Evolutionary conservation across 2,329 filamentous ascomycete species (phyloP).

Genomic region (Fusarium sp.): DNA sequence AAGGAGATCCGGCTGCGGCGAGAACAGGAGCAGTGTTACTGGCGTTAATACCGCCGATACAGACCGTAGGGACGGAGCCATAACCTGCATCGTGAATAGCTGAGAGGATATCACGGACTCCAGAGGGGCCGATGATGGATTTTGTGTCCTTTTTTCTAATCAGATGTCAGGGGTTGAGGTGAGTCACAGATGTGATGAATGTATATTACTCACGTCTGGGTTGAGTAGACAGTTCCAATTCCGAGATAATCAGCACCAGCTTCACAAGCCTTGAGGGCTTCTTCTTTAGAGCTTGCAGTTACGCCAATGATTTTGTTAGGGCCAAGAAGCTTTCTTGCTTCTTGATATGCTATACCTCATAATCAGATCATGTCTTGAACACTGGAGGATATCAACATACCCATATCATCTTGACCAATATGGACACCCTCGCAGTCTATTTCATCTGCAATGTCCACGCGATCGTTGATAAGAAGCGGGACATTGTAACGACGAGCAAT

Average conservation of each 20-base stretch:
- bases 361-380: constrained; percentile 1
- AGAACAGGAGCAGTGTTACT: constrained; percentile 80
- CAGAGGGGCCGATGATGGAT: constrained; percentile 65
- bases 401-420: constrained; percentile 93
- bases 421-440: constrained; percentile 92
- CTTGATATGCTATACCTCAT: constrained; percentile 38
- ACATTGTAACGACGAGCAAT: constrained; percentile 75
- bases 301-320: constrained; percentile 86
- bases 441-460: constrained; percentile 87
- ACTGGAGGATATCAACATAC: constrained; percentile 56
- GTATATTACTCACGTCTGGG: constrained; percentile 70
- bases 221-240: constrained; percentile 89
- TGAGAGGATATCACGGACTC: constrained; percentile 64
- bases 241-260: constrained; percentile 91
- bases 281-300: constrained; percentile 78
- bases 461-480: constrained; percentile 92
- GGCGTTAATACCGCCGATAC: constrained; percentile 88
- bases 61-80: constrained; percentile 71
- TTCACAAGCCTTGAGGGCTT: constrained; percentile 77
- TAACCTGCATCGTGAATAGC: constrained; percentile 63
- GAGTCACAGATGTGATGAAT: not conserved
- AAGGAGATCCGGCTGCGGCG: constrained; percentile 68
- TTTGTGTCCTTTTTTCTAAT: constrained; percentile 87
- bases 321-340: constrained; percentile 79
- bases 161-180: not conserved